Evolutionary conservation across 2,329 filamentous ascomycete genomes (phyloP), one percentile per base, ranked within the genome.

Genomic region (Diaporthe helianthi): DNA sequence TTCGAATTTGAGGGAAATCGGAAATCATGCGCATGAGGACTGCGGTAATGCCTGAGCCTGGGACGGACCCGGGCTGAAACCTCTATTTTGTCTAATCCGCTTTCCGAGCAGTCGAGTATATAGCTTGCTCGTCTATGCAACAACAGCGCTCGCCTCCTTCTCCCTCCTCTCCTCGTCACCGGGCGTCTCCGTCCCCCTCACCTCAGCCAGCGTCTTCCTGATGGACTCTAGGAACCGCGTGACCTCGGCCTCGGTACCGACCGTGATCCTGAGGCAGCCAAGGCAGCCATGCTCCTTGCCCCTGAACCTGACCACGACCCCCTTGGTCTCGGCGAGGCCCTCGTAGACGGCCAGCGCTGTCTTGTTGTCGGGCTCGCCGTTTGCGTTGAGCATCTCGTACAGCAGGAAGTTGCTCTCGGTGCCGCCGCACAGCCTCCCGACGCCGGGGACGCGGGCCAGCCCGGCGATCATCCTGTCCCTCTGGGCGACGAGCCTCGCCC

Each of bases 221-320:
- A 98, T 80, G 74, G 94, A 90, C 24, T 83, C 81, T 74, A 99
- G 78, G 76, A 98, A 93, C 70, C 90, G 86, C 31, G 90, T 90
- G 10, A 97, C 93, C 80, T 99, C 96, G 1, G 88, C 82, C 79
- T 97, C 92, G 0, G 95, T 98, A 19, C 96, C 96, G 15, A 99
- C 89, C 0, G 96, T 99, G 73, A 98, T 93, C 67, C 96, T 88
- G 78, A 99, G 81, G 76, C 95, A 98, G 0, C 95, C 96, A 51
- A 90, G 80, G 78, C 96, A 99, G 5, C 94, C 95, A 73, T 92
- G 85, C 83, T 99, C 96, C 82, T 94, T 97, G 58, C 96, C 96
- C 74, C 96, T 86, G 80, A 98, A 99, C 66, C 96, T 86, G 4
- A 98, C 95, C 8, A 99, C 94, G 0, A 99, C 95, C 0, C 95